A percentile compares a stretch with the other conserved stretches of the same genome.
Evolutionary conservation across 2,329 filamentous ascomycete genomes (phyloP).

Genomic region (Colletotrichum godetiae): DNA sequence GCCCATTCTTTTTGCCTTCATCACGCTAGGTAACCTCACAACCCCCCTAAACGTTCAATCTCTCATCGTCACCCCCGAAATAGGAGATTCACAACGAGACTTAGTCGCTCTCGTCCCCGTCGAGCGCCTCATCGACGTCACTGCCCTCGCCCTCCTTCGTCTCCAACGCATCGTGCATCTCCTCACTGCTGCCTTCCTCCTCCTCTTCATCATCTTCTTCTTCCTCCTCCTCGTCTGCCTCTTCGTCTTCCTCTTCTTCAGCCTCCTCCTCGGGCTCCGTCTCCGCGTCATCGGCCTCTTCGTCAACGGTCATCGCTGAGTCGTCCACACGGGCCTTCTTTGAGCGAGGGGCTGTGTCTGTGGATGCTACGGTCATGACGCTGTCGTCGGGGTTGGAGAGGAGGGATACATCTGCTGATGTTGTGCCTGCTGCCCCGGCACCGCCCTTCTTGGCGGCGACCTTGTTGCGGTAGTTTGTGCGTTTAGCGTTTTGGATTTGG

Average conservation of each 20-base stretch:
- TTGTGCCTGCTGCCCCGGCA: slow-evolving; percentile 56
- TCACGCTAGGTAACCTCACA: neutral
- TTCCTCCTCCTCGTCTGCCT: slow-evolving; percentile 56
- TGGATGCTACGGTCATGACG: slow-evolving; percentile 43
- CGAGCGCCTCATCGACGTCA: slow-evolving; percentile 70
- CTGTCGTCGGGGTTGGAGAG: slow-evolving; percentile 44
- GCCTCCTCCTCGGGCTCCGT: slow-evolving; percentile 57
- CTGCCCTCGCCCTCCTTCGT: slow-evolving; percentile 61
- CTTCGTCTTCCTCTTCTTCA: slow-evolving; percentile 60
- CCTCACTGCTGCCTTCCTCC: slow-evolving; percentile 63
- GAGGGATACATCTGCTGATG: slow-evolving; percentile 47
- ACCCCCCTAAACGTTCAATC: no score
- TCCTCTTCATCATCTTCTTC: slow-evolving; percentile 60
- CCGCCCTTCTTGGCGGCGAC: slow-evolving; percentile 71
- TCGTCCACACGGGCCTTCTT: slow-evolving; percentile 62
- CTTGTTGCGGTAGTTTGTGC: slow-evolving; percentile 77
- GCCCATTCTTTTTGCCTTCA: neutral
- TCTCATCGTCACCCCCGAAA: neutral
- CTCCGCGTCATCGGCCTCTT: slow-evolving; percentile 53
- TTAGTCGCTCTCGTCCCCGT: slow-evolving; percentile 70
- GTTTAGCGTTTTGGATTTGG: slow-evolving; percentile 78
- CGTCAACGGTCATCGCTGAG: slow-evolving; percentile 45
- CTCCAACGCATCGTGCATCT: slow-evolving; percentile 64
- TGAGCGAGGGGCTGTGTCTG: slow-evolving; percentile 48
- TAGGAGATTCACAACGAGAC: neutral